Evolutionary conservation across 805 yeast genomes (phyloP).

Genomic region (Yamadazyma paraphyllophila): DNA sequence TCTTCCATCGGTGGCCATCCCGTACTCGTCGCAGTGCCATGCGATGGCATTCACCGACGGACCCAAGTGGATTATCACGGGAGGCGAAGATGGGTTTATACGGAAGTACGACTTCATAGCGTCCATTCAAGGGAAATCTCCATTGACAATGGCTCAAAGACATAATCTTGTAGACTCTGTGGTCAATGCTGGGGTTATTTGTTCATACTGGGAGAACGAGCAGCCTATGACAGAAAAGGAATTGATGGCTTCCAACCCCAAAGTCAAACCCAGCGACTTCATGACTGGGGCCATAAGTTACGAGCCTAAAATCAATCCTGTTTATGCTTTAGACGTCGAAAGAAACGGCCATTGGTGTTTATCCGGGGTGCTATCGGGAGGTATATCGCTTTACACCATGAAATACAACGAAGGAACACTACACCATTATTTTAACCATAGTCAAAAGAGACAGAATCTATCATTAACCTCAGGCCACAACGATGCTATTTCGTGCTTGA

Average conservation of each 20-base stretch:
- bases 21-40: constrained; percentile 76
- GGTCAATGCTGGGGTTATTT: constrained; percentile 76
- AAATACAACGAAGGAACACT: constrained; percentile 79
- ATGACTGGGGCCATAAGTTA: constrained; percentile 38
- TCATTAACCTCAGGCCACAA: constrained; percentile 48
- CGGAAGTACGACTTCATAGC: constrained; percentile 84
- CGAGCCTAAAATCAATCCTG: constrained; percentile 76
- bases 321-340: constrained; percentile 82
- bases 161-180: constrained; percentile 87
- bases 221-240: constrained; percentile 62
- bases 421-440: constrained; percentile 63
- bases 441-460: constrained; percentile 27
- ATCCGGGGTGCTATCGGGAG: constrained; percentile 81
- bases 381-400: constrained; percentile 79
- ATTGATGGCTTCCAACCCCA: constrained; percentile 31
- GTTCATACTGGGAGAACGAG: constrained; percentile 95
- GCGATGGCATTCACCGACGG: constrained; percentile 76
- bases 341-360: constrained; percentile 79
- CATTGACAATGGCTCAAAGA: constrained; percentile 85
- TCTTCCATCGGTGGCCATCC: constrained; percentile 83
- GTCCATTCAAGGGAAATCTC: constrained; percentile 82
- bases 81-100: constrained; percentile 94
- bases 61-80: constrained; percentile 84
- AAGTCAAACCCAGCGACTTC: constrained; percentile 35
- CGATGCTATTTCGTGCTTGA: constrained; percentile 71